Evolutionary conservation across 2,329 filamentous ascomycete species (phyloP), one percentile per base, ranked within the genome.

Genomic region (Bipolaris bicolor): DNA sequence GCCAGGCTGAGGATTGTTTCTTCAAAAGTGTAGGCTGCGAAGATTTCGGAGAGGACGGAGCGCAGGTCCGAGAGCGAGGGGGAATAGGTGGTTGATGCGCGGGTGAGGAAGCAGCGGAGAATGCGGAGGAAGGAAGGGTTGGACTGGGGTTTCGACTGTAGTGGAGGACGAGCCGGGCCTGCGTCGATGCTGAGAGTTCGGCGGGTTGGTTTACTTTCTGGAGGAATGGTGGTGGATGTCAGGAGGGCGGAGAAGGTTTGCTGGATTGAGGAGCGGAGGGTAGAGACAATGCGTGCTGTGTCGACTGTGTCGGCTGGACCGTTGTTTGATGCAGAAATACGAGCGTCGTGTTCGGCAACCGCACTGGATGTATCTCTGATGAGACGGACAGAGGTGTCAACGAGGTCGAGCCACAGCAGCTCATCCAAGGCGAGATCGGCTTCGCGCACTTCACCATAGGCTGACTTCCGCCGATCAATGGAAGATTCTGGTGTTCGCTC

Each of bases 11-110:
- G 83, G 15, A 99, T 90, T 0, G 90, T 93, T 74, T 94, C 91
- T 76, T 99, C 95, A 73, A 98, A 97, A 0, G 92, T 89, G 73
- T 99, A 99, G 0, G 95, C 94, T 0, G 94, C 88, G 78, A 99
- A 98, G 53, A 99, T 94, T 11, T 93, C 95, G 1, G 87, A 82
- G 1, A 99, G 84, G 0, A 98, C 93, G 6, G 86, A 86, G 43
- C 95, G 89, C 3, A 99, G 83, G 72, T 98, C 92, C 1, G 91
- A 89, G 1, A 99, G 82, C 11, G 90, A 96, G 0, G 95, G 93
- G 0, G 92, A 96, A 24, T 68, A 68, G 16, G 89, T 88, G 22
- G 86, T 84, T 0, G 92, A 90, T 0, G 93, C 94, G 44, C 91
- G 87, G 0, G 90, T 87, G 29, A 99, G 86, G 74, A 99, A 99